A percentile compares a stretch with the other conserved stretches of the same genome.
Conservation (phyloP, 805 yeast species). For the Candida ipomoeae region DNA sequence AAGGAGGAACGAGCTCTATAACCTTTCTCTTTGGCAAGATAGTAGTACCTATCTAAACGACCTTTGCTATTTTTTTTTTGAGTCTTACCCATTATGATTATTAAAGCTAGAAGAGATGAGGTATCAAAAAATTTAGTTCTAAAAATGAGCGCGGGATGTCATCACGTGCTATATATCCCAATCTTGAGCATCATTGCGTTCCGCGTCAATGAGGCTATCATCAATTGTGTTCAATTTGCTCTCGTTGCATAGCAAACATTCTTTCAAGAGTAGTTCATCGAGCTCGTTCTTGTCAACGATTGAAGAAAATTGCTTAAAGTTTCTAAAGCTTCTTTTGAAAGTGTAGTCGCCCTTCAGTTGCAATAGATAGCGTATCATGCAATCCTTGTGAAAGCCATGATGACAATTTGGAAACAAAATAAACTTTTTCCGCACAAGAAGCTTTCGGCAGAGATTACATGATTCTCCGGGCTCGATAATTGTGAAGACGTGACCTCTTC, state of each 20-base stretch:
- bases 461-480: conserved; percentile 80
- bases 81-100: conserved; percentile 68
- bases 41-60: conserved; percentile 97
- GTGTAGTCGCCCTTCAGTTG: conserved; percentile 61
- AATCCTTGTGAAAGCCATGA: conserved; percentile 86
- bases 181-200: conserved; percentile 24
- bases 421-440: conserved; percentile 69
- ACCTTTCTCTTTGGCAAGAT: conserved; percentile 95
- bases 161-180: conserved; percentile 18
- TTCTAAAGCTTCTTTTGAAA: conserved; percentile 58
- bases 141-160: conserved; percentile 7
- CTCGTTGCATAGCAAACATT: conserved; percentile 77
- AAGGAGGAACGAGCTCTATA: conserved; percentile 98
- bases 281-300: conserved; percentile 44
- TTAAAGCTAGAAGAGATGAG: conserved; percentile 10
- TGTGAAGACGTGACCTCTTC: conserved; percentile 47
- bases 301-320: conserved; percentile 43
- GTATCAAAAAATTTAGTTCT: conserved; percentile 1
- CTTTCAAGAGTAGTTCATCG: conserved; percentile 55
- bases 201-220: conserved; percentile 46
- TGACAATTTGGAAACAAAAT: conserved; percentile 78
- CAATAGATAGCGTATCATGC: conserved; percentile 61
- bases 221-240: conserved; percentile 67
- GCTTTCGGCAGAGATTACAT: conserved; percentile 66
- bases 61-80: conserved; percentile 97